Evolutionary conservation across 148 eudicot genomes (phyloP), one percentile per base, ranked within the genome.

Genomic region (Rhododendron kiyosumense): DNA sequence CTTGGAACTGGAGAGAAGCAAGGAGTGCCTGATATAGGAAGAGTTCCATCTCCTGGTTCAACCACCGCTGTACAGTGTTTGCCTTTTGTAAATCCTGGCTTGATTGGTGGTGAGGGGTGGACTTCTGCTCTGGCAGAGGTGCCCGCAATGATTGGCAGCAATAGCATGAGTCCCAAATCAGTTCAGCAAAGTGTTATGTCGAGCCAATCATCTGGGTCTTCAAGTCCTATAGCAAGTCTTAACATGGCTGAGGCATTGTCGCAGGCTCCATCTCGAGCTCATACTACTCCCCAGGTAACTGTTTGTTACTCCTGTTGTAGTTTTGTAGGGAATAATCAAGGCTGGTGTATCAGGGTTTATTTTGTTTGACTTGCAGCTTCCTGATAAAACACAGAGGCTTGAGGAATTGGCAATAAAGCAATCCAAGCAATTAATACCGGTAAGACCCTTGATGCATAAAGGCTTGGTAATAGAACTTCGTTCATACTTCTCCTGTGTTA

Each of bases 41-140:
- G 94, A 89, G 92, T 95, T 84, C 88, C 93, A 26, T 94, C 99
- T 76, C 96, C 98, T 86, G 93, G 94, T 59, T 67, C 94, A 88
- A 93, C 87, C 85, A 89, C 89, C 82, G 93, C 94, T 81, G 89
- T 91, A 84, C 95, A 97, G 81, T 87, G 94, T 86, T 85, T 94
- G 32, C 91, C 96, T 26, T 82, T 89, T 85, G 93, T 92, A 48
- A 93, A 75, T 89, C 86, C 95, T 36, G 79, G 90, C 71, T 84
- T 93, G 89, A 87, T 90, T 78, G 91, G 92, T 82, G 91, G 95
- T 85, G 98, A 95, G 87, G 94, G 92, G 11, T 93, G 98, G 95
- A 94, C 98, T 32, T 96, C 99, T 11, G 94, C 97, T 87, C 90
- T 95, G 84, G 96, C 91, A 34, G 98, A 97, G 90, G 98, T 90